These are phyloP conservation scores for Talaromyces piceae DNA, from an alignment of 2,329 filamentous ascomycete species.

Conservation along the genomic window DNA sequence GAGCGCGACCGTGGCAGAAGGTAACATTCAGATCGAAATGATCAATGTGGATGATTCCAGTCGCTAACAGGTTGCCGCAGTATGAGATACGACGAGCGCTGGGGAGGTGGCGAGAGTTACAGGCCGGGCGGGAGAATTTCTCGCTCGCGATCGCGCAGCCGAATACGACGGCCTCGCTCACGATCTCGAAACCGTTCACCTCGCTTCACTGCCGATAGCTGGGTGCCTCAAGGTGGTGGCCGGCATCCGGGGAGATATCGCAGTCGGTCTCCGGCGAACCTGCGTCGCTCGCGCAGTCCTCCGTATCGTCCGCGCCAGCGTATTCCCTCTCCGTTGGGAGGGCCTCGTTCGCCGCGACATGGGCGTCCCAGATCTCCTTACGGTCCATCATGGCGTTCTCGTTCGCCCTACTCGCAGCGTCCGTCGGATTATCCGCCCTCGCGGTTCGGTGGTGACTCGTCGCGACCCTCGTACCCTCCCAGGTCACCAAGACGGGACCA, in stretches of 20 bases:
- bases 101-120: conserved; percentile 36
- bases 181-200: conserved; percentile 31
- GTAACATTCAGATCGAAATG: not conserved
- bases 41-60: not conserved
- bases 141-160: conserved; percentile 30
- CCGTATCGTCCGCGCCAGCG: conserved; percentile 27
- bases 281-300: conserved; percentile 37
- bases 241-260: conserved; percentile 28
- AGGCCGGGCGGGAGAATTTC: conserved; percentile 28
- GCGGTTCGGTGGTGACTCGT: conserved; percentile 30
- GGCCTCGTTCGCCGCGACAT: conserved; percentile 35
- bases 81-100: conserved; percentile 32
- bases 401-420: conserved; percentile 30
- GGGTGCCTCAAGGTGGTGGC: conserved; percentile 30
- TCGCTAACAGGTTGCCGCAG: not conserved
- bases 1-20: not conserved
- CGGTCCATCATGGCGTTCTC: conserved; percentile 29
- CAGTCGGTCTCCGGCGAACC: conserved; percentile 35
- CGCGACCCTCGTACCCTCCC: conserved; percentile 26
- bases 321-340: conserved; percentile 30
- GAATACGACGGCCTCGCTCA: conserved; percentile 24
- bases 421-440: conserved; percentile 25
- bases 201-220: conserved; percentile 32
- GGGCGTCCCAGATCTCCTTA: conserved; percentile 33
- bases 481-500: conserved; percentile 29